Evolutionary conservation across 352 stramenopile species (phyloP), one percentile per base, ranked within the genome.

Genomic region (Phytophthora aleatoria): DNA sequence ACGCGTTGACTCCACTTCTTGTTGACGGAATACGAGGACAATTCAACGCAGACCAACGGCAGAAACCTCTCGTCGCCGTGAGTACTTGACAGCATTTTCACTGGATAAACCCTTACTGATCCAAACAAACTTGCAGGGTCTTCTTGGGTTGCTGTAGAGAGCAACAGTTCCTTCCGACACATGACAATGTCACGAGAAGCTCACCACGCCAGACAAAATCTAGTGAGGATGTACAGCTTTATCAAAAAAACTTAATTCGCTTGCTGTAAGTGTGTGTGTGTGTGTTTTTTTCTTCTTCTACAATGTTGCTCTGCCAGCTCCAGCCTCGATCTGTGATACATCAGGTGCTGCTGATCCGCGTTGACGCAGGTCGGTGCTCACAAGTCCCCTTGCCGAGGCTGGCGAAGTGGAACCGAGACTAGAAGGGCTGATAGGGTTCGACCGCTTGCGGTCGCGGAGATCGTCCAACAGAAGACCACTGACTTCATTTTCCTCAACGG

Each of bases 1-100:
- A 87, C 31, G 74, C 87, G 12, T 69, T 94, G 26, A 91, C 83
- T 41, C 77, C 75, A 3, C 69, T 92, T 20, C 78, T 92, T 11
- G 69, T 70, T 0, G 59, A 87, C 6, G 79, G 77, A 3, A 87
- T 92, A 31, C 50, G 53, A 5, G 50, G 50, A 5, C 56, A 74
- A 47, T 72, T 91, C 36, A 73, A 42, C 13, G 9, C 47, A 0
- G 56, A 75, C 10, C 79, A 92, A n/a, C 47, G 78, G 1, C 73
- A 84, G 16, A 76, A 79, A 31, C 55, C 78, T 6, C 45, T 70
- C 9, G 74, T 90, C 10, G 61, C 67, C 69, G 79, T 90, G 72
- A 43, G 63, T 59, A 39, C 27, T 31, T 42, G n/a, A 35, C 8
- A 27, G 6, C 4, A 27, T 47, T 4, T 47, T 10, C 42, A 31